These are phyloP conservation scores for Phytophthora nicotianae DNA, from an alignment of 352 stramenopile species.

Conservation along the genomic window DNA sequence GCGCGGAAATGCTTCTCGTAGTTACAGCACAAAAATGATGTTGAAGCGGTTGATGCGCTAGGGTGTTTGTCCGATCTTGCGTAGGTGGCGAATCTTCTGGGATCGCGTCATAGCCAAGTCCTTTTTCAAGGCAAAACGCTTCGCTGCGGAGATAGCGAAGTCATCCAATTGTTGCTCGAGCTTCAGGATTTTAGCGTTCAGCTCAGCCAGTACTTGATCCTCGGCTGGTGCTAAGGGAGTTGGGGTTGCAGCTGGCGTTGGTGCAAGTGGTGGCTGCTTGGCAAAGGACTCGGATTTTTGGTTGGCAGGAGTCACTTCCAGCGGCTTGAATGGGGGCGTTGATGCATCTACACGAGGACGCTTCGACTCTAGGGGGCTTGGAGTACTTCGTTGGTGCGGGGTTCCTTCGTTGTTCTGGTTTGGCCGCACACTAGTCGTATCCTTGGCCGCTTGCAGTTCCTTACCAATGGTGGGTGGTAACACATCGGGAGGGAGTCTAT, in stretches of 20 bases:
- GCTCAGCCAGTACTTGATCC: constrained; percentile 35
- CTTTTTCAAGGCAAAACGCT: constrained; percentile 80
- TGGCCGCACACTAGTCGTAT: constrained; percentile 26
- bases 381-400: constrained; percentile 15
- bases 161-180: constrained; percentile 69
- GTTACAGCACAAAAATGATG: constrained; percentile 8
- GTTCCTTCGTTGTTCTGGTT: constrained; percentile 16
- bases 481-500: constrained; percentile 48
- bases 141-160: constrained; percentile 69
- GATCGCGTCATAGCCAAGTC: constrained; percentile 79
- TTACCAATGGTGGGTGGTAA: constrained; percentile 27
- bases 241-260: not conserved
- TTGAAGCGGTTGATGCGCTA: constrained; percentile 19
- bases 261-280: constrained; percentile 11
- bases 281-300: constrained; percentile 6
- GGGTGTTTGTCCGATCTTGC: constrained; percentile 35
- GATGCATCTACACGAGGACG: constrained; percentile 33
- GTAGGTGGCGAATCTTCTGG: constrained; percentile 66
- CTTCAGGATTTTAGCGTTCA: constrained; percentile 49
- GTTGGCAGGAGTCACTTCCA: constrained; percentile 16
- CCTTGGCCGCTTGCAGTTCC: constrained; percentile 11
- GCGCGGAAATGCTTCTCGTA: not conserved
- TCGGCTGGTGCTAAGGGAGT: constrained; percentile 6
- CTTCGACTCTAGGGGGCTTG: constrained; percentile 35
- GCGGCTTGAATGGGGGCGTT: constrained; percentile 22